phyloP scores from a whole-genome alignment of 106 monocot species.

The Triglochin maritima region DNA sequence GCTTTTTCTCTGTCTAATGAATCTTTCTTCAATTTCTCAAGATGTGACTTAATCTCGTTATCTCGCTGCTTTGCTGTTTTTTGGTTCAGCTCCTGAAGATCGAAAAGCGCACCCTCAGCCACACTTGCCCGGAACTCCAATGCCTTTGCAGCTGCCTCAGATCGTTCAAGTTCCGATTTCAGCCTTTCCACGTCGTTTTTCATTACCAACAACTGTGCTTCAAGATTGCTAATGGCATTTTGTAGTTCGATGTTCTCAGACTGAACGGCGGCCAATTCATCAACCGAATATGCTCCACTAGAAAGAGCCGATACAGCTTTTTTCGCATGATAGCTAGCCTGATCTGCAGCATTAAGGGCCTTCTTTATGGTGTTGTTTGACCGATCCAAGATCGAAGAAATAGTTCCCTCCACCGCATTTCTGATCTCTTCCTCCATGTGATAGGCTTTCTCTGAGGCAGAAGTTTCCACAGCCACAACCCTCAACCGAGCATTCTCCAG shows the following conservation, averaged over 20 bases:
- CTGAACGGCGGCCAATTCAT: slow-evolving; percentile 17
- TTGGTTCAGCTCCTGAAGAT: slow-evolving; percentile 17
- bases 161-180: slow-evolving; percentile 17
- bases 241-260: slow-evolving; percentile 15
- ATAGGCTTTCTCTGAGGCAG: slow-evolving; percentile 21
- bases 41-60: slow-evolving; percentile 11
- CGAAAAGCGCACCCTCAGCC: slow-evolving; percentile 11
- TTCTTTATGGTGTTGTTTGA: slow-evolving; percentile 16
- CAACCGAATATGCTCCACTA: slow-evolving; percentile 12
- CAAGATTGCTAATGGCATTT: slow-evolving; percentile 13
- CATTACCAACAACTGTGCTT: slow-evolving; percentile 13
- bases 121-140: slow-evolving; percentile 17
- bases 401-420: slow-evolving; percentile 17
- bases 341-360: slow-evolving; percentile 24
- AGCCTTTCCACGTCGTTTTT: slow-evolving; percentile 22
- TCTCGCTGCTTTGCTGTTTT: slow-evolving; percentile 13
- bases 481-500: slow-evolving; percentile 22
- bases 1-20: slow-evolving; percentile 16
- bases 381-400: slow-evolving; percentile 21
- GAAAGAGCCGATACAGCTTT: slow-evolving; percentile 12
- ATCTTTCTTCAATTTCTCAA: slow-evolving; percentile 29
- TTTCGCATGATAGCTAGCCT: slow-evolving; percentile 8
- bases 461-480: slow-evolving; percentile 27
- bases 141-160: slow-evolving; percentile 15
- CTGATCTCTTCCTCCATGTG: slow-evolving; percentile 22